Evolutionary conservation across 2,329 filamentous ascomycete species (phyloP), one percentile per base, ranked within the genome.

Genomic region (Phialemoniopsis sp.): DNA sequence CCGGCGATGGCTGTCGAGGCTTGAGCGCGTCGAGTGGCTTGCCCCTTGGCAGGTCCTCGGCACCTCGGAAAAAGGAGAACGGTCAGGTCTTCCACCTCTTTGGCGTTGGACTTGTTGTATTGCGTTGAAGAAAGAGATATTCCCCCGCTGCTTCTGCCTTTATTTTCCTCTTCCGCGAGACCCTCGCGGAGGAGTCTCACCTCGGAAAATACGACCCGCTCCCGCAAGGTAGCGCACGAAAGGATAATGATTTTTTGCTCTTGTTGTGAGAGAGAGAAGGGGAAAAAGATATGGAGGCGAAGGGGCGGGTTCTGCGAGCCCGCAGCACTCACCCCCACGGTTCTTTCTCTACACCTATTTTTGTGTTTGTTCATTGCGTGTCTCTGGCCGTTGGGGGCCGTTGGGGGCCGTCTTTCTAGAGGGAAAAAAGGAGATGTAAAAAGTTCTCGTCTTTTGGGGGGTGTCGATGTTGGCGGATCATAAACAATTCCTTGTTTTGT

Each of bases 61-160:
- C 10, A n/a, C 32, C 32, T 15, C 18, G 14, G n/a, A n/a, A 33
- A 50, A 54, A 56, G 49, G 54, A 58, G 57, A 58, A 58, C 62
- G 61, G 64, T 59, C 58, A 65, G 67, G 64, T 66, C 62, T 63
- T 66, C 63, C 58, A 59, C 56, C 64, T n/a, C n/a, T 56, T 60
- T 63, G 68, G 68, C 69, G 68, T 72, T 72, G 65, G 62, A 53
- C 67, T 62, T 64, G 60, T 61, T 59, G 43, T 61, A 53, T 56
- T 60, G 59, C 61, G 55, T 63, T 60, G 64, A 60, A 66, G 60
- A 62, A 62, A 64, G 55, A 56, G 63, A 60, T 62, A 67, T 64
- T 63, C 59, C 62, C 60, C 57, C 56, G 54, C 57, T 61, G 53
- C 49, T 64, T 58, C 59, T 56, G 54, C 58, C 55, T 52, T 56